Conservation (phyloP, 2,329 filamentous ascomycete genomes). For the Beauveria varroae region DNA sequence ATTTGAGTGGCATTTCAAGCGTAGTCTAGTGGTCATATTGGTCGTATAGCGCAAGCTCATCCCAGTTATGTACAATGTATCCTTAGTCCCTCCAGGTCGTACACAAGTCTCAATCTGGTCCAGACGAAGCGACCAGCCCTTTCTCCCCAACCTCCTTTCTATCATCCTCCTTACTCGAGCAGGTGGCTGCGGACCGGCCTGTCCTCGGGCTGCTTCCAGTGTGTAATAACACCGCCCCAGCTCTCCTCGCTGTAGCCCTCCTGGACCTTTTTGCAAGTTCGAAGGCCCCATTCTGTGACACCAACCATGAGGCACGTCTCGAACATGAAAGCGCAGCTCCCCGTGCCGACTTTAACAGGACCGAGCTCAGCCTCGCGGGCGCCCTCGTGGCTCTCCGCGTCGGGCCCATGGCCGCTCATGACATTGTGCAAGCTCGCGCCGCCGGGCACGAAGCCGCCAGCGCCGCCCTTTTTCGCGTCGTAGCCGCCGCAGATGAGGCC, state of each 20-base stretch:
- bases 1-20: not conserved
- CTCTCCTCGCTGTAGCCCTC: slow-evolving; percentile 72
- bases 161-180: slow-evolving; percentile 8
- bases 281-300: slow-evolving; percentile 61
- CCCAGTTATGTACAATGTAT: slow-evolving; percentile 1
- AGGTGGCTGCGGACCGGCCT: slow-evolving; percentile 21
- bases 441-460: slow-evolving; percentile 48
- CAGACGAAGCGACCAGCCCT: no score
- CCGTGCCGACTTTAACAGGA: slow-evolving; percentile 50
- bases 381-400: slow-evolving; percentile 48
- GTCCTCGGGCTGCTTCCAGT: slow-evolving; percentile 45
- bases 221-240: slow-evolving; percentile 62
- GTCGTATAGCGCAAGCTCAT: not conserved
- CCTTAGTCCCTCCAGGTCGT: not conserved
- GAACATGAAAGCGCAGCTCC: slow-evolving; percentile 62
- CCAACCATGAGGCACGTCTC: slow-evolving; percentile 63
- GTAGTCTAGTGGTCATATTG: slow-evolving; percentile 5
- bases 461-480: slow-evolving; percentile 51
- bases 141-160: not conserved
- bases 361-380: slow-evolving; percentile 47
- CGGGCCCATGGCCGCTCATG: slow-evolving; percentile 61
- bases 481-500: slow-evolving; percentile 51
- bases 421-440: slow-evolving; percentile 61
- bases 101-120: no score
- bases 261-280: slow-evolving; percentile 51